A percentile compares a stretch with the other conserved stretches of the same genome.
Conservation (phyloP, 2,329 filamentous ascomycete species). For the Aurifilum marmelostoma region DNA sequence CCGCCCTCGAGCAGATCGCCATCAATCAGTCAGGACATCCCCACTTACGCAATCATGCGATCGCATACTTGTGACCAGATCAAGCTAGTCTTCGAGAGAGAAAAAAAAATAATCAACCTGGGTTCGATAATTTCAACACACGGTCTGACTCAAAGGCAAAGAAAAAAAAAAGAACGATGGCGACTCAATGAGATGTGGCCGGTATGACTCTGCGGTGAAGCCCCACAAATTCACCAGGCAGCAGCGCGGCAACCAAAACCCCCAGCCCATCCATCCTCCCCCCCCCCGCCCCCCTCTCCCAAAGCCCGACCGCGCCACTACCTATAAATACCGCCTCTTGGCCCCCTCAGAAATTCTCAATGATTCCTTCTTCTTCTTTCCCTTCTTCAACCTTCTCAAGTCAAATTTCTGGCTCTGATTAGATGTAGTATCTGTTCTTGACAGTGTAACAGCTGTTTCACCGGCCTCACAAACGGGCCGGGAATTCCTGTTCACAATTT, state of each 20-base stretch:
- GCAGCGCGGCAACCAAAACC: background rate
- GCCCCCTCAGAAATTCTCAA: too few species aligned
- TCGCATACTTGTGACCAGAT: background rate
- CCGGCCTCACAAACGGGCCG: conserved; percentile 2
- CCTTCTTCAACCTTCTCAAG: conserved; percentile 15
- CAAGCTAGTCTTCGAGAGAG: background rate
- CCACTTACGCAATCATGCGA: background rate
- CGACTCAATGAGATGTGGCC: background rate
- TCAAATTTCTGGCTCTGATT: conserved; percentile 14
- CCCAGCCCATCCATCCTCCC: too few species aligned
- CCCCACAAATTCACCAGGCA: background rate
- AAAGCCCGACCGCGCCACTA: background rate
- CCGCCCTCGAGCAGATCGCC: background rate
- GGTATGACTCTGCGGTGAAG: background rate
- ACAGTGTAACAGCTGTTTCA: conserved; percentile 18
- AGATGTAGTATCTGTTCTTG: conserved; percentile 26
- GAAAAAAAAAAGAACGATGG: background rate
- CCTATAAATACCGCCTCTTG: background rate
- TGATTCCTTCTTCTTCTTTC: background rate
- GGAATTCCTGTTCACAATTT: background rate
- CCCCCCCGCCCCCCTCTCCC: too few species aligned
- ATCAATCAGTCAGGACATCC: background rate
- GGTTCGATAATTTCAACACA: background rate
- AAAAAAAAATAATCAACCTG: too few species aligned
- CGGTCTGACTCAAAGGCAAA: background rate